phyloP scores from a whole-genome alignment of 306 rosid species.

The Echinosophora koreensis region DNA sequence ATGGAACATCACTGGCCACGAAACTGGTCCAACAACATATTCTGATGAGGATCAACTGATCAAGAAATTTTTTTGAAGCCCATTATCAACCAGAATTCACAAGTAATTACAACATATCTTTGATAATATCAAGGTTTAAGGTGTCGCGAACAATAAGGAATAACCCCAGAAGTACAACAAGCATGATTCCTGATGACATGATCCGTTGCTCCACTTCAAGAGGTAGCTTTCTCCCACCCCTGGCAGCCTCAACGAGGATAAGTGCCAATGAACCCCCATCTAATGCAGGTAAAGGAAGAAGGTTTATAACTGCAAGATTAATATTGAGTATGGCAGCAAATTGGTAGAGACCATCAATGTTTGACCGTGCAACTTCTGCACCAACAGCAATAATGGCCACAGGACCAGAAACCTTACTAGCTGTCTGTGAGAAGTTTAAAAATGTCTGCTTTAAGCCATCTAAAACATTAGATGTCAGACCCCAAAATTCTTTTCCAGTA shows the following conservation, averaged over 20 bases:
- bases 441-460: slow-evolving; percentile 86
- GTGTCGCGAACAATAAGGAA: slow-evolving; percentile 89
- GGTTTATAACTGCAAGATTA: slow-evolving; percentile 89
- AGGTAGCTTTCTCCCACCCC: slow-evolving; percentile 96
- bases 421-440: slow-evolving; percentile 84
- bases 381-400: slow-evolving; percentile 95
- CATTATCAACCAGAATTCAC: slow-evolving; percentile 33
- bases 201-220: slow-evolving; percentile 90
- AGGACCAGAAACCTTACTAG: slow-evolving; percentile 93
- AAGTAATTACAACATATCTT: slow-evolving; percentile 71
- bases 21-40: slow-evolving; percentile 47
- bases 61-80: slow-evolving; percentile 42
- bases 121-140: slow-evolving; percentile 85
- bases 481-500: slow-evolving; percentile 81
- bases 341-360: slow-evolving; percentile 83
- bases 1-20: slow-evolving; percentile 36
- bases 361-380: slow-evolving; percentile 92
- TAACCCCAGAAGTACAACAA: slow-evolving; percentile 83
- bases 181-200: slow-evolving; percentile 88
- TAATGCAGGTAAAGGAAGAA: slow-evolving; percentile 90
- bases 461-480: slow-evolving; percentile 71
- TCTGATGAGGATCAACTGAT: slow-evolving; percentile 45
- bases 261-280: slow-evolving; percentile 93
- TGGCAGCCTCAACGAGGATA: slow-evolving; percentile 85
- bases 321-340: slow-evolving; percentile 89